Conservation (phyloP, 352 stramenopile genomes). For the Globisporangium nunn region DNA sequence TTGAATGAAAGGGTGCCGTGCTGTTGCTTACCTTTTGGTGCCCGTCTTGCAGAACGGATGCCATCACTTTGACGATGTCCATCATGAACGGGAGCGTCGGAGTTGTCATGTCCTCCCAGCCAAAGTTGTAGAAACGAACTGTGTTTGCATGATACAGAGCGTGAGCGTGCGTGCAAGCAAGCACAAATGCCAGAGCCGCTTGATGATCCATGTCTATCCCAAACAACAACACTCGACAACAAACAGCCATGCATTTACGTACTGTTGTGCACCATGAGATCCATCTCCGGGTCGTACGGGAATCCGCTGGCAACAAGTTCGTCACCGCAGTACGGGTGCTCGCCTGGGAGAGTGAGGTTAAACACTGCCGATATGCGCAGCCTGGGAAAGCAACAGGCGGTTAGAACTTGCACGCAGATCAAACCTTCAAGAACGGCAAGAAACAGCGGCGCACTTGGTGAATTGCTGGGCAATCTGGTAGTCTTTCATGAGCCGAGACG, state of each 20-base stretch:
- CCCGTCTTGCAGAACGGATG: conserved; percentile 58
- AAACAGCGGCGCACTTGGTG: conserved; percentile 36
- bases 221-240: background rate
- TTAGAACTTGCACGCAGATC: background rate
- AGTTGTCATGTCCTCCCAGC: conserved; percentile 91
- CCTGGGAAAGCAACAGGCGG: conserved; percentile 16
- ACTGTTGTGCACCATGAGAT: conserved; percentile 87
- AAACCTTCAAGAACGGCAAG: background rate
- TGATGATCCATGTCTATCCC: background rate
- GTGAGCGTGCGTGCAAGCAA: background rate
- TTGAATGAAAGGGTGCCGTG: background rate
- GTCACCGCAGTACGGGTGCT: conserved; percentile 88
- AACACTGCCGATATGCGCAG: conserved; percentile 82
- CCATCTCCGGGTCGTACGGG: conserved; percentile 83
- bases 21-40: conserved; percentile 37
- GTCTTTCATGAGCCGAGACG: conserved; percentile 71
- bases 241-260: background rate
- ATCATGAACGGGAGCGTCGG: conserved; percentile 81
- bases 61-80: conserved; percentile 84
- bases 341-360: conserved; percentile 88
- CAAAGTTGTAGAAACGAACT: conserved; percentile 90
- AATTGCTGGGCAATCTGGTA: conserved; percentile 80
- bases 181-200: no score
- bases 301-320: conserved; percentile 70
- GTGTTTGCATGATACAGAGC: background rate